Base-by-base conservation (phyloP, 2,329 filamentous ascomycete species). In the Phoma herbarum region DNA sequence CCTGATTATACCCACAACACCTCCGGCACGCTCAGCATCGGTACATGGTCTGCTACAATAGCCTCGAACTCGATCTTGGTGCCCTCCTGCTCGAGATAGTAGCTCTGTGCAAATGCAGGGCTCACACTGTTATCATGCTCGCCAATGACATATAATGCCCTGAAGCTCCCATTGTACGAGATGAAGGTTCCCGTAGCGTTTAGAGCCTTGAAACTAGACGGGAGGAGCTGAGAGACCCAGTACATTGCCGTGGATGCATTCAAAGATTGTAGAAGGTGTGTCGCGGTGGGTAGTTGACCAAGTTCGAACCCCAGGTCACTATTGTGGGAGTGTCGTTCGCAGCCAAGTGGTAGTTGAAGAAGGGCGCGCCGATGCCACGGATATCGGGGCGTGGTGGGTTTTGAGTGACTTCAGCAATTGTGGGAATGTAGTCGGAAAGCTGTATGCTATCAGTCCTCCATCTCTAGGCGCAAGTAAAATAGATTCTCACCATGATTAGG, bases 241-340 rank as follows among this genome's bases (percentile, higher is more conserved):
- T 59, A 55, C 11, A 55, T 26, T 4, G 53, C 53, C 2, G 57
- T 22, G 11, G n/a, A 12, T 1, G 58, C 12, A 10, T 59, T 11
- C n/a, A 71, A 63, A 67, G 57, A 52, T 71, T 71, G 59, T 70
- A 72, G 39, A 75, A 70, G 3, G 63, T 59, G 14, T 59, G 23
- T 0, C 48, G 33, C 0, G 70, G 68, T 3, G 68, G 67, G 20
- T 45, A 60, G 10, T 48, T 55, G 16, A 20, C 56, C 1, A 62
- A 45, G 29, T 68, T 56, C 29, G 47, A 44, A 39, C 68, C 63
- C 56, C 55, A 61, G 7, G 51, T 62, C 2, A 69, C 61, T 11
- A 56, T 63, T 25, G 41, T 47, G 8, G 51, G 56, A 35, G 37
- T 39, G 23, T 20, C 47, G 45, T 54, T 28, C 16, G 16, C 14